Conservation (phyloP, 192 early-diverging fungal genomes). For the Glomus cerebriforme region DNA sequence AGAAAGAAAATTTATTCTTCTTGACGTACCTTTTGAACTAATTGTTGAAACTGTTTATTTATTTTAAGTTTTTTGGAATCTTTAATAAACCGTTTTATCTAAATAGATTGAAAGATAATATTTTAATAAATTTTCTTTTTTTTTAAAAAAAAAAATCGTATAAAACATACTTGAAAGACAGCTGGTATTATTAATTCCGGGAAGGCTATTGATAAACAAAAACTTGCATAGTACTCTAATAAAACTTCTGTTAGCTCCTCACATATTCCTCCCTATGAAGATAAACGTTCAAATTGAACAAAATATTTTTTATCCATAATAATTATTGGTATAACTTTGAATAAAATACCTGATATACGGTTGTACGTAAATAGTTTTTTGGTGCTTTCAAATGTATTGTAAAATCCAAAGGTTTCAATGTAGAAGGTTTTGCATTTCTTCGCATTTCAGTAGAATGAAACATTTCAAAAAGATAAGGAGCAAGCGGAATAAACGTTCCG, state of each 20-base stretch:
- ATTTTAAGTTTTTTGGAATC: constrained; percentile 73
- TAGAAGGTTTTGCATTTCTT: constrained; percentile 72
- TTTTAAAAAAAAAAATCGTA: neutral
- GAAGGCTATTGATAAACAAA: constrained; percentile 84
- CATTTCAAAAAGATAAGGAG: constrained; percentile 83
- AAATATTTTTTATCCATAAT: neutral
- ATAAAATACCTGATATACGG: constrained; percentile 66
- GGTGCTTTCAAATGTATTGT: constrained; percentile 75
- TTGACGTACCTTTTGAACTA: constrained; percentile 74
- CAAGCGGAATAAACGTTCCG: constrained; percentile 81
- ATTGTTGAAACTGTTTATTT: constrained; percentile 78
- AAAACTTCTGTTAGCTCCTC: constrained; percentile 77
- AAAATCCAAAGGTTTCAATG: constrained; percentile 86
- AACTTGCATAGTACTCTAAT: constrained; percentile 73
- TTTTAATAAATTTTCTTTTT: neutral
- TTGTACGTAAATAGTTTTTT: constrained; percentile 81
- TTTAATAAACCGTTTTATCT: constrained; percentile 83
- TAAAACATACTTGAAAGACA: constrained; percentile 62
- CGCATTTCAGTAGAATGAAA: constrained; percentile 74
- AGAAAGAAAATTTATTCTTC: neutral
- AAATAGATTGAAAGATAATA: too few relatives aligned
- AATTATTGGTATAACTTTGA: neutral
- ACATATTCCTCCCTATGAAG: constrained; percentile 66
- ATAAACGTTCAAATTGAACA: neutral
- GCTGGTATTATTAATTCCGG: constrained; percentile 91